Percentiles rank a stretch among this genome's conserved stretches.
Conservation (phyloP, 1,284 basidiomycete species). For the Flammula alnicola region DNA sequence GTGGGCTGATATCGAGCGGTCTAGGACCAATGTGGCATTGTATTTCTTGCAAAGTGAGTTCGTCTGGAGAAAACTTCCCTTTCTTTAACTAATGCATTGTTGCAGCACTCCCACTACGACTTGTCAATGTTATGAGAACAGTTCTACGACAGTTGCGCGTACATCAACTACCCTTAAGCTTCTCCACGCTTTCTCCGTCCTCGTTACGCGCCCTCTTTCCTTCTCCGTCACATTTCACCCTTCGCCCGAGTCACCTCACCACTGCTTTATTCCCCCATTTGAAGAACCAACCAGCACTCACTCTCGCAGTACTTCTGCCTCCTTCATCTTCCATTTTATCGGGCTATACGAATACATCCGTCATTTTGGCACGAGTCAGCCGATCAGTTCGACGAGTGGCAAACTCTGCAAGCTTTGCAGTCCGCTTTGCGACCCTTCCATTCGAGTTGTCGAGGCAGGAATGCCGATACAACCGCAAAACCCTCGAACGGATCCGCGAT, state of each 20-base stretch:
- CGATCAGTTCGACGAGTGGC: constrained; percentile 5
- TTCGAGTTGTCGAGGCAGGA: constrained; percentile 65
- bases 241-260: constrained; percentile 52
- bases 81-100: constrained; percentile 5
- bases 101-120: constrained; percentile 61
- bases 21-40: constrained; percentile 49
- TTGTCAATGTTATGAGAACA: constrained; percentile 45
- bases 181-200: constrained; percentile 53
- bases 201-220: constrained; percentile 57
- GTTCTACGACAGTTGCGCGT: constrained; percentile 51
- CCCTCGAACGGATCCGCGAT: constrained; percentile 64
- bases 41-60: constrained; percentile 72
- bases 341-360: constrained; percentile 14
- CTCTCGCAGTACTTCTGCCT: constrained; percentile 24
- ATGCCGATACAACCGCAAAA: constrained; percentile 59
- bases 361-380: constrained; percentile 18
- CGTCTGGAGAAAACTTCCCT: constrained; percentile 3
- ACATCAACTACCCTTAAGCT: constrained; percentile 50
- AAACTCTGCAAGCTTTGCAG: constrained; percentile 10
- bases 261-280: constrained; percentile 71
- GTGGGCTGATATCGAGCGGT: constrained; percentile 73
- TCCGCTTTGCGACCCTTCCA: constrained; percentile 35
- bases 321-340: not conserved
- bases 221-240: constrained; percentile 34
- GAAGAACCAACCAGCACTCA: constrained; percentile 27